Evolutionary conservation across 2,329 filamentous ascomycete species (phyloP), one percentile per base, ranked within the genome.

Genomic region (Thermothelomyces thermophilus): DNA sequence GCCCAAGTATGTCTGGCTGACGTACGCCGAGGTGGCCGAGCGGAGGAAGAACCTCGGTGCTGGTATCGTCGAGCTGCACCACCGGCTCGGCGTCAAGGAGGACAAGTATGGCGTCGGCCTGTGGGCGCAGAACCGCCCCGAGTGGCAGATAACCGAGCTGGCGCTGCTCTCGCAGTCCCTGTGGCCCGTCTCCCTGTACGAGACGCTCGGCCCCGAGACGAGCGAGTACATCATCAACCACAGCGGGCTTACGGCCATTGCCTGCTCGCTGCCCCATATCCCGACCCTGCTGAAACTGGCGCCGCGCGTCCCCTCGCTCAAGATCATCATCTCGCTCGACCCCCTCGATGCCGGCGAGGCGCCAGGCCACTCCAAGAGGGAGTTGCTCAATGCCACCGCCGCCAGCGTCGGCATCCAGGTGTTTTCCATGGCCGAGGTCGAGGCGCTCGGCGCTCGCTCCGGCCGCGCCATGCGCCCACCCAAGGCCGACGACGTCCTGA

Each of bases 181-280:
- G 26, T 97, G 78, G 70, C 87, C 86, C 19, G 90, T 98, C 48
- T 95, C 91, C 5, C 84, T 98, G 44, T 98, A 98, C 73, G 93
- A 97, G 68, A 96, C 91, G 11, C 80, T 98, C 5, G 91, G 91
- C 9, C 85, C 91, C 11, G 88, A 95, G 58, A 82, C 90, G 2
- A 90, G 87, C 50, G 90, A 97, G 70, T 97, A 87, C 71, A 96
- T 98, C 68, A 86, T 97, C 72, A 94, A 94, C 69, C 91, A 97
- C 66, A 82, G 89, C 48, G 77, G 83, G 55, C 73, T 97, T 50
- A 68, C 76, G 51, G 87, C 83, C 62, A 81, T 97, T 34, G 82
- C 86, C 55, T 84, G 87, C 51, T 90, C 87, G 24, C 73, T 96
- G 40, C 81, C 82, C 37, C 90, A 95, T 63, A 83, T 96, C 46